phyloP scores from a whole-genome alignment of 169 alveolate species.

The Plasmodium malariae region DNA sequence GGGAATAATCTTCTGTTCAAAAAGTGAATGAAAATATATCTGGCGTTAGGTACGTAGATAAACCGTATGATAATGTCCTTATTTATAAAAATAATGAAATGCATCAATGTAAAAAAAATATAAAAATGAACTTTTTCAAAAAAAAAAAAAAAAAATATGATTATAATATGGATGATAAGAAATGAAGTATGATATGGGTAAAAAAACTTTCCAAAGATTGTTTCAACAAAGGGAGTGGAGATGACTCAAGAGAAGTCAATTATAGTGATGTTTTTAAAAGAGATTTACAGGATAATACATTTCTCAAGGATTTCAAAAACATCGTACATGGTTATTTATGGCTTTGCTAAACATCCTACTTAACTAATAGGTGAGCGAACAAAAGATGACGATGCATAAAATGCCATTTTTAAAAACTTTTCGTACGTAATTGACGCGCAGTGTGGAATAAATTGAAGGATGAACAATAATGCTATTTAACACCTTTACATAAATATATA shows the following conservation, averaged over 20 bases:
- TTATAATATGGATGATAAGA: not conserved
- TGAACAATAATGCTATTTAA: too few species aligned
- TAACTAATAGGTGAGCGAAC: not conserved
- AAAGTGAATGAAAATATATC: not conserved
- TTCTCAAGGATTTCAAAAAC: not conserved
- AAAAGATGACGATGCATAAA: not conserved
- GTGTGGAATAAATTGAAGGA: too few species aligned
- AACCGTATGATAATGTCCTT: not conserved
- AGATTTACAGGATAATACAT: not conserved
- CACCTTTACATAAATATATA: too few species aligned
- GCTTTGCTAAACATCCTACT: conserved; percentile 17
- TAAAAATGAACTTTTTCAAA: not conserved
- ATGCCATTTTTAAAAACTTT: not conserved
- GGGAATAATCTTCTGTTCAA: too few species aligned
- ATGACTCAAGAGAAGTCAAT: not conserved
- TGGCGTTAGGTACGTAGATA: not conserved
- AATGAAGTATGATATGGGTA: not conserved
- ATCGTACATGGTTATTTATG: conserved; percentile 1
- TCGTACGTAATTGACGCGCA: not conserved
- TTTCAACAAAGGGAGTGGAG: not conserved
- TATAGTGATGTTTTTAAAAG: not conserved
- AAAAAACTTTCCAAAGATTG: not conserved
- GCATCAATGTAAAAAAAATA: not conserved
- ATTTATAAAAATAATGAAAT: not conserved
- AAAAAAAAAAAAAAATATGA: not conserved